Base-by-base conservation (phyloP, 768 basidiomycete species). In the Amanita thiersii region DNA sequence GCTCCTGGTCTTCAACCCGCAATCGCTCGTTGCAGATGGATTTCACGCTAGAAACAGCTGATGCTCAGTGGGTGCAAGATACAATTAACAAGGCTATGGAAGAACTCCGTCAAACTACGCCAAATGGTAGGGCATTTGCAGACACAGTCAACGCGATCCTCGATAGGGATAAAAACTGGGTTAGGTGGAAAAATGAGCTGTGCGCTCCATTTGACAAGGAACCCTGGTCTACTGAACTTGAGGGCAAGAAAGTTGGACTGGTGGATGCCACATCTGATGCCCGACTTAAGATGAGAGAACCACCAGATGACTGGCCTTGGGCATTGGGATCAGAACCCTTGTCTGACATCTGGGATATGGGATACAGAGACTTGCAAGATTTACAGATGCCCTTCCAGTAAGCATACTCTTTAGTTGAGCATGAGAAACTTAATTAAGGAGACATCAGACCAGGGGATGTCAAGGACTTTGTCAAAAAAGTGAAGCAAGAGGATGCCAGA, bases 121-220 rank as follows among this genome's bases (percentile, higher is more conserved):
- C 88, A 0, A 83, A 78, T 45, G 89, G 89, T 0, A 72, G 81
- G 7, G 66, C 71, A 20, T 88, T 91, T 56, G 72, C 81, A 1
- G 86, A 88, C 9, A 85, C 86, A 0, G 80, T 85, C 18, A 65
- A 57, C 39, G 65, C 72, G 6, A 81, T 91, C 25, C 66, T 92
- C 4, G 80, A 86, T 49, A 70, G 89, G 38, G 90, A 93, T 61
- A 81, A 77, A 56, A 91, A 89, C 52, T 93, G 90, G 90, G 77
- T 88, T 3, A 77, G 73, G 48, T 92, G 88, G 89, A 92, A 92
- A 64, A 86, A 85, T 48, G 80, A 86, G 30, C 59, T 83, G 2
- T 92, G 89, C 55, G 64, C 75, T 11, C 75, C 82, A 2, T 91
- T 92, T 53, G 86, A 88, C 55, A 80, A 79, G 50, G 78, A 79